Base-by-base conservation (phyloP, 257 asterid genomes). In the Verbascum thapsus region DNA sequence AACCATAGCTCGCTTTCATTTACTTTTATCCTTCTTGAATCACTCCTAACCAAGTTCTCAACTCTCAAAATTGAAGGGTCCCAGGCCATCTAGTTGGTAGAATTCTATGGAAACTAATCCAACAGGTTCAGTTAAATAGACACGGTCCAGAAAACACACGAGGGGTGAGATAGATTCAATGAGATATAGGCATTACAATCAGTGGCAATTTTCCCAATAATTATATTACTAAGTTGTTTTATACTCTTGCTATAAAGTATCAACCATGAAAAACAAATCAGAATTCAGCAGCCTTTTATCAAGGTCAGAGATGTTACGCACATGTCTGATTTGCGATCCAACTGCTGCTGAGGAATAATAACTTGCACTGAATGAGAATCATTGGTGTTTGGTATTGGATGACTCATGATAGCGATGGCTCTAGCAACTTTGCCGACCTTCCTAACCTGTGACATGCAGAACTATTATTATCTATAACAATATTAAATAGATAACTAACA, bases 331-430 rank as follows among this genome's bases (percentile, higher is more conserved):
- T 61, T 87, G 78, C 96, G 95, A 23, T 88, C 89, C 87, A 90
- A 70, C 84, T 90, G 98, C 79, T 88, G 88, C 85, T 90, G 98
- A 64, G 98, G 98, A 59, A 90, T 81, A 80, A 90, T 90, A 78
- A 90, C 84, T 78, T 90, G 98, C 41, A 81, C 92, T 63, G 98
- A 90, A 66, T 83, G 85, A 57, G 95, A 90, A 58, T 90, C 95
- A 23, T 74, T 85, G 74, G 98, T 90, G 61, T 71, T 90, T 53
- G 98, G 98, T 60, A 90, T 88, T n/a, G 98, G 95, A 71, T 90
- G 96, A 83, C 98, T 90, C 98, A 90, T 88, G 64, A 90, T 90
- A 70, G 83, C 96, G 41, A 90, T 87, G 51, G 96, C 96, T 83
- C 96, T 83, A 45, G 96, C 87, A 40, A 90, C 97, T 74, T 84